phyloP scores from a whole-genome alignment of 2,329 filamentous ascomycete genomes.

The Aspergillus melleus region DNA sequence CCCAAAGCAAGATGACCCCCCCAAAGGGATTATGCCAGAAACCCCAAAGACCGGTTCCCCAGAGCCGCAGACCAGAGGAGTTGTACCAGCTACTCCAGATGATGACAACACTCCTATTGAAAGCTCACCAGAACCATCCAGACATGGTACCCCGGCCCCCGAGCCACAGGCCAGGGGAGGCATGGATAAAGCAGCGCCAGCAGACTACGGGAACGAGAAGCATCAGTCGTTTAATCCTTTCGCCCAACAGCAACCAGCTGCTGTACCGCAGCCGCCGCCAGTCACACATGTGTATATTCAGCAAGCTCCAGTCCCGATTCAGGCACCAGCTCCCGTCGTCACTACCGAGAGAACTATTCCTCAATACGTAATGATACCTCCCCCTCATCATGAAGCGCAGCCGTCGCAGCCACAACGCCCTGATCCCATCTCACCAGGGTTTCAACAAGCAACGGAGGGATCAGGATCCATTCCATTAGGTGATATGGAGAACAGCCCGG shows the following conservation, averaged over 20 bases:
- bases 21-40: background rate
- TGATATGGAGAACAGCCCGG: conserved; percentile 50
- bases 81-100: background rate
- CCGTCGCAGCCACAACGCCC: conserved; percentile 54
- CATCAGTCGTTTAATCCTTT: conserved; percentile 12
- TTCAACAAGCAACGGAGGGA: conserved; percentile 63
- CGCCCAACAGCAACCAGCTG: conserved; percentile 5
- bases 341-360: conserved; percentile 25
- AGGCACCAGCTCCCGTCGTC: conserved; percentile 58
- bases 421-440: conserved; percentile 62
- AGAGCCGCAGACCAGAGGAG: background rate
- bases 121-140: background rate
- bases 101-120: background rate
- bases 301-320: conserved; percentile 30
- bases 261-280: background rate
- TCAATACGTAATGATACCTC: conserved; percentile 59
- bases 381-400: conserved; percentile 50
- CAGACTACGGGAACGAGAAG: conserved; percentile 1
- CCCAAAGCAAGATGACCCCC: background rate
- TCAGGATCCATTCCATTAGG: conserved; percentile 62
- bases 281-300: conserved; percentile 8
- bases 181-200: background rate
- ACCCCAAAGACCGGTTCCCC: background rate
- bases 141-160: background rate
- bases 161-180: background rate